Conservation (phyloP, 129 eudicot species). For the Centella asiatica region DNA sequence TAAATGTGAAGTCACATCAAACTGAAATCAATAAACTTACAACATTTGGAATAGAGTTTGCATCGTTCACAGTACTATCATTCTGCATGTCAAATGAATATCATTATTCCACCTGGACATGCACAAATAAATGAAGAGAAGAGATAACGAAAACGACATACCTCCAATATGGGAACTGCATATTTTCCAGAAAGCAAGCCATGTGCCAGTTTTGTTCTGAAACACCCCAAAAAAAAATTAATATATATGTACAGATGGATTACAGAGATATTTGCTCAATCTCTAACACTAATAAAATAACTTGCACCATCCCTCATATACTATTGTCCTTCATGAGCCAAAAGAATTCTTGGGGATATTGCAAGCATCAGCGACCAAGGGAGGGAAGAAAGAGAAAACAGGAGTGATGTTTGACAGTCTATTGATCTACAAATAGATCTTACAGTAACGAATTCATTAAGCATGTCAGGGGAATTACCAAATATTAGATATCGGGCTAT, state of each 20-base stretch:
- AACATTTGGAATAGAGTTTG: constrained; percentile 31
- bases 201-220: constrained; percentile 79
- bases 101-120: constrained; percentile 13
- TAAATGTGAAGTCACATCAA: constrained; percentile 1
- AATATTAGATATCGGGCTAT: not conserved
- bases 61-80: constrained; percentile 33
- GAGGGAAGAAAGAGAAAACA: not conserved
- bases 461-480: not conserved
- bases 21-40: too few relatives aligned
- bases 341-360: not conserved
- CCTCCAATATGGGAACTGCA: constrained; percentile 63
- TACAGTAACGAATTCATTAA: not conserved
- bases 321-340: not conserved
- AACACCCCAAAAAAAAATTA: too few relatives aligned
- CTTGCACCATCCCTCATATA: not conserved
- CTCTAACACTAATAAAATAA: too few relatives aligned
- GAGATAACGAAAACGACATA: constrained; percentile 17
- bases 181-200: constrained; percentile 94
- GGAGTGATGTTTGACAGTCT: not conserved
- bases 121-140: constrained; percentile 2
- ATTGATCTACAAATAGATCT: not conserved
- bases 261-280: too few relatives aligned
- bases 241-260: too few relatives aligned
- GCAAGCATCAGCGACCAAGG: not conserved
- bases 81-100: constrained; percentile 26